These are phyloP conservation scores for Trichoderma sp. DNA, from an alignment of 2,329 filamentous ascomycete species.

Conservation along the genomic window DNA sequence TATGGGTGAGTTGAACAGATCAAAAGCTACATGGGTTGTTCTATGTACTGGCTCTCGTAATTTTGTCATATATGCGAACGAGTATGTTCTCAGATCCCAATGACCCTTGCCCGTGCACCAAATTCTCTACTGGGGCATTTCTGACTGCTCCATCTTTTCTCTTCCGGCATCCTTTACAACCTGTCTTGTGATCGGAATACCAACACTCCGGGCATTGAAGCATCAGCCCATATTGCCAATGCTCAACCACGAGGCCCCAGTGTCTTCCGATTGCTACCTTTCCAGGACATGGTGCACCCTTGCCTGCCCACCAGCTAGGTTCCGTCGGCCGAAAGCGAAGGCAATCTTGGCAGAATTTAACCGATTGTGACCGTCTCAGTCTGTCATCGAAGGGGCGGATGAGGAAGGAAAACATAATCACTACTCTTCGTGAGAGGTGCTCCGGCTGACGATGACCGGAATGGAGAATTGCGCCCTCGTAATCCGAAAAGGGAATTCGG, in stretches of 20 bases:
- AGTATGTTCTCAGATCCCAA: background rate
- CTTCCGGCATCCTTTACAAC: background rate
- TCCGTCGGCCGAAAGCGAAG: background rate
- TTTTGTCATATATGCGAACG: background rate
- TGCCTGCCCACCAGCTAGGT: background rate
- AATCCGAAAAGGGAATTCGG: background rate
- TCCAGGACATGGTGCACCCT: background rate
- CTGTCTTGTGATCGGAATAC: background rate
- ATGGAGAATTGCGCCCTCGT: background rate
- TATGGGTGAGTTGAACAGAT: background rate
- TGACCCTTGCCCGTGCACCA: background rate
- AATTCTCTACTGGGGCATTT: background rate
- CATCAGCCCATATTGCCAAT: background rate
- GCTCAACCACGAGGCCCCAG: background rate
- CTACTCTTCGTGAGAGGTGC: background rate
- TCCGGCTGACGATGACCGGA: too few species aligned
- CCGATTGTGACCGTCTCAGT: background rate
- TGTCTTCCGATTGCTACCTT: background rate
- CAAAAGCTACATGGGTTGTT: background rate
- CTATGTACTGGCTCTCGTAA: background rate
- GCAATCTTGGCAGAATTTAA: background rate
- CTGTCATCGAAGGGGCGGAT: background rate
- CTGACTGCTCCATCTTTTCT: background rate
- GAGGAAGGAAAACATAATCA: background rate
- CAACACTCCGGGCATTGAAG: conserved; percentile 2